Percentiles rank a stretch among this genome's conserved stretches.
Evolutionary conservation across 305 asterid genomes (phyloP).

Genomic region (Coffea humblotiana): DNA sequence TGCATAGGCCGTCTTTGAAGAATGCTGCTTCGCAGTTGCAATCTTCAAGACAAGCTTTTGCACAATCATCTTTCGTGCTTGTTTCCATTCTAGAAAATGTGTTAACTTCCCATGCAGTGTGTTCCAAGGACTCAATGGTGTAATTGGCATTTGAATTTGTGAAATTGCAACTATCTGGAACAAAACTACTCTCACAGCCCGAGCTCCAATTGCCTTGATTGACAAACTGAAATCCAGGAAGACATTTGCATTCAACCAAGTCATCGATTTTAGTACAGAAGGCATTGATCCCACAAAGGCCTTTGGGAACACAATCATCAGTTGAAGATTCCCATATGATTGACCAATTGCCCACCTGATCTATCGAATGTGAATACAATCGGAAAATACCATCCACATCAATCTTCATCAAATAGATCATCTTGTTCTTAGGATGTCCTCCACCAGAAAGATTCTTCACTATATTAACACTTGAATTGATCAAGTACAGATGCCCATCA

Average conservation of each 20-base stretch:
- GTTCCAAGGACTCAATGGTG: conserved; percentile 10
- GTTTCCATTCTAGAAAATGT: conserved; percentile 3
- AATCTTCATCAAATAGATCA: conserved; percentile 26
- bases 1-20: conserved; percentile 19
- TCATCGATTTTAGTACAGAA: neutral
- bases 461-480: conserved; percentile 9
- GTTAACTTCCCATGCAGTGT: conserved; percentile 29
- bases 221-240: conserved; percentile 34
- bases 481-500: conserved; percentile 40
- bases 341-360: conserved; percentile 14
- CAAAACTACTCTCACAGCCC: conserved; percentile 31
- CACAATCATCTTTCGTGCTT: conserved; percentile 27
- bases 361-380: conserved; percentile 30
- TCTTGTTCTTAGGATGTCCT: conserved; percentile 9
- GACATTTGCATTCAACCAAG: conserved; percentile 22
- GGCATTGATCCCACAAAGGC: conserved; percentile 43
- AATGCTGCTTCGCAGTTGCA: conserved; percentile 25
- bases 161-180: conserved; percentile 10
- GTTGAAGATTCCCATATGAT: conserved; percentile 22
- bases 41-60: conserved; percentile 26
- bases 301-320: conserved; percentile 33
- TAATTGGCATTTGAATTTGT: conserved; percentile 7
- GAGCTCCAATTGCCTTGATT: conserved; percentile 27
- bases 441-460: conserved; percentile 13
- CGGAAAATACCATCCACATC: conserved; percentile 43